Conservation (phyloP, 2,329 filamentous ascomycete species). For the Aspergillus japonicus region DNA sequence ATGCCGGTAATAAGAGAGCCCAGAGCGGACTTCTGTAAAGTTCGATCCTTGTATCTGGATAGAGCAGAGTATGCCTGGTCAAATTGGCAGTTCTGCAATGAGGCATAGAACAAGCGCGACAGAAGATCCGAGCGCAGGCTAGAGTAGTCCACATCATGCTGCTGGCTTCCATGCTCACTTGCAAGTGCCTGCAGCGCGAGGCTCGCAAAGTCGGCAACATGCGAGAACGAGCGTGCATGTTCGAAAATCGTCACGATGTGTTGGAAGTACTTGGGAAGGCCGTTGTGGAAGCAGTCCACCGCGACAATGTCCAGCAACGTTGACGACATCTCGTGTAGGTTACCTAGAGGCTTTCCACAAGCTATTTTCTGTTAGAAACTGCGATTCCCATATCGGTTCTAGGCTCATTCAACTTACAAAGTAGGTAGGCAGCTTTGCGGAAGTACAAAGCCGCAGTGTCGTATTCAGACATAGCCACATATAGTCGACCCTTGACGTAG, state of each 20-base stretch:
- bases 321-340: conserved; percentile 48
- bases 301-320: conserved; percentile 75
- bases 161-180: conserved; percentile 32
- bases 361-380: conserved; percentile 32
- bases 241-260: conserved; percentile 85
- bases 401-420: conserved; percentile 61
- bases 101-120: conserved; percentile 78
- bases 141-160: conserved; percentile 37
- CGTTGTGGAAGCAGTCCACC: conserved; percentile 65
- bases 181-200: conserved; percentile 66
- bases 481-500: conserved; percentile 82
- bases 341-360: conserved; percentile 45
- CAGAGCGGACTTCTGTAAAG: conserved; percentile 70
- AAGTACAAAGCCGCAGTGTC: conserved; percentile 73
- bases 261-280: conserved; percentile 78
- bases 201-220: conserved; percentile 79
- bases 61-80: conserved; percentile 79
- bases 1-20: conserved; percentile 60
- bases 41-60: conserved; percentile 67
- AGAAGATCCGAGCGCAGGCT: conserved; percentile 68
- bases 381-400: neutral
- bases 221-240: conserved; percentile 70
- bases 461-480: conserved; percentile 71
- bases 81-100: conserved; percentile 75
- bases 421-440: conserved; percentile 75